Evolutionary conservation across 108 stramenopile genomes (phyloP).

Genomic region (Phaeodactylum tricornutum): DNA sequence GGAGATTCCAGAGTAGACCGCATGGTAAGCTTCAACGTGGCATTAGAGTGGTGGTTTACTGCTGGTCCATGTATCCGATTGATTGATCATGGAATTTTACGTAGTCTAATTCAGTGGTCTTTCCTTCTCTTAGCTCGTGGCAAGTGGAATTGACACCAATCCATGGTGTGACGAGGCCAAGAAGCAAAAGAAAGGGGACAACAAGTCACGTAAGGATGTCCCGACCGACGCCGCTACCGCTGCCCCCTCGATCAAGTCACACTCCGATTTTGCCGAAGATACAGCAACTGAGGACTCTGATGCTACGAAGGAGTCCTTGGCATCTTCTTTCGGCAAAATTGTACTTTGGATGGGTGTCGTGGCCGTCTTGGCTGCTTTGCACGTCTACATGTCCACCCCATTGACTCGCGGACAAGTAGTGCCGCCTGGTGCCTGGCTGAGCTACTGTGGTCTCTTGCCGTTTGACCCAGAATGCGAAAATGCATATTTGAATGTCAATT

Average conservation of each 20-base stretch:
- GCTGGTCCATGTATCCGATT: neutral
- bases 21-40: slow-evolving; percentile 49
- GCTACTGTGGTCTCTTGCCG: slow-evolving; percentile 31
- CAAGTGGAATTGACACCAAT: slow-evolving; percentile 13
- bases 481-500: slow-evolving; percentile 17
- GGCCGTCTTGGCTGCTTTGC: slow-evolving; percentile 12
- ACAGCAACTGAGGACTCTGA: neutral
- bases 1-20: slow-evolving; percentile 49
- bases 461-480: slow-evolving; percentile 11
- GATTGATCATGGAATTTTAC: neutral
- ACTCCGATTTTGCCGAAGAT: neutral
- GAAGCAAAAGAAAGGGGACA: slow-evolving; percentile 1
- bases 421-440: slow-evolving; percentile 16
- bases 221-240: neutral
- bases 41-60: neutral
- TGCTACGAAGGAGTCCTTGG: neutral
- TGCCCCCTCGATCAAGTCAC: neutral
- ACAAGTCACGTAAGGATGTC: neutral
- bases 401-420: slow-evolving; percentile 18
- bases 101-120: neutral
- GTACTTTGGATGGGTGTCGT: slow-evolving; percentile 10
- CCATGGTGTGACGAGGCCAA: slow-evolving; percentile 12
- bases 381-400: slow-evolving; percentile 19
- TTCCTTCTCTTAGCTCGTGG: slow-evolving; percentile 9
- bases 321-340: neutral